Evolutionary conservation across 768 basidiomycete species (phyloP).

Genomic region (Dacryopinax spathularia): DNA sequence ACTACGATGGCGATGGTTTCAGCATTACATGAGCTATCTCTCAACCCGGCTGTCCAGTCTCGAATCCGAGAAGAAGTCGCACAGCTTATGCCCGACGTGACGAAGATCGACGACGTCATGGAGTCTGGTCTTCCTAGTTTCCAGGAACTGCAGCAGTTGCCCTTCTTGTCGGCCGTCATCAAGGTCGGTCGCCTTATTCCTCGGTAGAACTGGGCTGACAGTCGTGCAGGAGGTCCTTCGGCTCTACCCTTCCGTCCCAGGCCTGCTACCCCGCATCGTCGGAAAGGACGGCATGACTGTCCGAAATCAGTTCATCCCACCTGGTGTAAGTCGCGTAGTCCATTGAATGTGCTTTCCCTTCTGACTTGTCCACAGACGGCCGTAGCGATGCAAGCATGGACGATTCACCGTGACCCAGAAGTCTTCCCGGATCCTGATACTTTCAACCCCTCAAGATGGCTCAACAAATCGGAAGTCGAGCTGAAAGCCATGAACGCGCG

Average conservation of each 20-base stretch:
- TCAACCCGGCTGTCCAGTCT: constrained; percentile 51
- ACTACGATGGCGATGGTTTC: constrained; percentile 60
- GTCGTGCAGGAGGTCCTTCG: neutral
- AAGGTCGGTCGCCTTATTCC: constrained; percentile 36
- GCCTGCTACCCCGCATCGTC: neutral
- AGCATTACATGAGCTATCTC: constrained; percentile 66
- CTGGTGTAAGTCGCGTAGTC: constrained; percentile 29
- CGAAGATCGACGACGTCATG: constrained; percentile 17
- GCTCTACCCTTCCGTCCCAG: neutral
- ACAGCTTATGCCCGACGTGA: constrained; percentile 24
- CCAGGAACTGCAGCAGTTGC: constrained; percentile 37
- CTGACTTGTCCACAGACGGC: constrained; percentile 29
- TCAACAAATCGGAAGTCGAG: constrained; percentile 20
- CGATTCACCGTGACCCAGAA: constrained; percentile 59
- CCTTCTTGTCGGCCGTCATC: constrained; percentile 36
- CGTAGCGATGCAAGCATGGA: constrained; percentile 69
- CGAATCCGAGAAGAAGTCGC: constrained; percentile 62
- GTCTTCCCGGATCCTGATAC: constrained; percentile 62
- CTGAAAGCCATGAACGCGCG: neutral
- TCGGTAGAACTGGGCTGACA: neutral
- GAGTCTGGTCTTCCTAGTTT: neutral
- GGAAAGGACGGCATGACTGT: neutral
- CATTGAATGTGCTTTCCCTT: neutral
- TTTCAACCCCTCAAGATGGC: constrained; percentile 71
- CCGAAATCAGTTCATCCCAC: constrained; percentile 31